phyloP scores from a whole-genome alignment of 2,329 filamentous ascomycete genomes.

The Hypoxylon sp. region DNA sequence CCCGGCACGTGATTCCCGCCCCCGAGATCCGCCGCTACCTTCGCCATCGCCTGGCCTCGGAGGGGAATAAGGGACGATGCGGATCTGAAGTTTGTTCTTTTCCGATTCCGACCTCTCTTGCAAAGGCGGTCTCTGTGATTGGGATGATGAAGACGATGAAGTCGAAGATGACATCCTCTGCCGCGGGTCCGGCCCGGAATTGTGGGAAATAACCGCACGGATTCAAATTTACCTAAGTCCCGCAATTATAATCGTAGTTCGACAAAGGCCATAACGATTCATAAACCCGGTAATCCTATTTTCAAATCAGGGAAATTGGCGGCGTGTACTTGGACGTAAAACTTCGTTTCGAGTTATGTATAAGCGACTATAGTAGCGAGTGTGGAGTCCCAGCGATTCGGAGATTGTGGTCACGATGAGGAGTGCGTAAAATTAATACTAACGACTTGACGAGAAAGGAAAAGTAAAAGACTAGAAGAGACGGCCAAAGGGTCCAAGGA shows the following conservation, averaged over 20 bases:
- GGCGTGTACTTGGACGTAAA: slow-evolving; percentile 25
- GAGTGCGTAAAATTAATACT: slow-evolving; percentile 38
- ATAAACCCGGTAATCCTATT: slow-evolving; percentile 31
- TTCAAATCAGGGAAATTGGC: slow-evolving; percentile 19
- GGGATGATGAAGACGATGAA: slow-evolving; percentile 49
- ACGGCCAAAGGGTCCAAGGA: slow-evolving; percentile 44
- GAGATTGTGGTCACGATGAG: slow-evolving; percentile 38
- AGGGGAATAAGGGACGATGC: slow-evolving; percentile 65
- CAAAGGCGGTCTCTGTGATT: slow-evolving; percentile 53
- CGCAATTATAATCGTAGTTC: slow-evolving; percentile 42
- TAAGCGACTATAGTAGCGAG: slow-evolving; percentile 35
- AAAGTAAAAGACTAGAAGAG: slow-evolving; percentile 39
- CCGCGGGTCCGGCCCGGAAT: slow-evolving; percentile 44
- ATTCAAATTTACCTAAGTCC: slow-evolving; percentile 41
- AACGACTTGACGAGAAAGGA: slow-evolving; percentile 32
- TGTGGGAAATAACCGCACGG: slow-evolving; percentile 35
- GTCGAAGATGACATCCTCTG: slow-evolving; percentile 54
- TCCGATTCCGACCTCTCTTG: slow-evolving; percentile 60
- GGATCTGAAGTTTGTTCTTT: slow-evolving; percentile 61
- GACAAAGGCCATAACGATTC: slow-evolving; percentile 46
- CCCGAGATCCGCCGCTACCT: slow-evolving; percentile 44
- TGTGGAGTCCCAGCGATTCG: slow-evolving; percentile 41
- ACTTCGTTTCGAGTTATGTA: slow-evolving; percentile 33
- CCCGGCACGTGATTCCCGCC: slow-evolving; percentile 37
- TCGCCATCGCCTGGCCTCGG: slow-evolving; percentile 55